phyloP scores from a whole-genome alignment of 768 basidiomycete species.

The Coprinopsis marcescibilis region DNA sequence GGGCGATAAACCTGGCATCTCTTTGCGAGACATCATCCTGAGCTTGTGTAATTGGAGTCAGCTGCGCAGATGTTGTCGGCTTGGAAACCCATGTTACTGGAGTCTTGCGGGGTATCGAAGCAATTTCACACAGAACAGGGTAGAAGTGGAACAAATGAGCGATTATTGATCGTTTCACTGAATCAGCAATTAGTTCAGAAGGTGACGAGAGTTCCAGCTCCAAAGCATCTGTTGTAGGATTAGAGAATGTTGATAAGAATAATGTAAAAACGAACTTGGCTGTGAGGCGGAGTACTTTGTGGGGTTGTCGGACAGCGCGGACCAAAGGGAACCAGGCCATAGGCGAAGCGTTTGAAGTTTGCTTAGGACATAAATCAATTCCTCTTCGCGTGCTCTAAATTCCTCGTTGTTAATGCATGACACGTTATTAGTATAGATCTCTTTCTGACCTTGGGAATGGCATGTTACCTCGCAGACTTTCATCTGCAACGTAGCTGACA shows the following conservation, averaged over 20 bases:
- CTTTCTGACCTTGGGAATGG: slow-evolving; percentile 74
- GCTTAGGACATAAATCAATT: slow-evolving; percentile 76
- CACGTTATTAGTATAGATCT: background rate
- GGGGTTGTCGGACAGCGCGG: slow-evolving; percentile 63
- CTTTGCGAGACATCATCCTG: slow-evolving; percentile 36
- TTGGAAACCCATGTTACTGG: slow-evolving; percentile 60
- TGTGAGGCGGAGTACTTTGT: slow-evolving; percentile 46
- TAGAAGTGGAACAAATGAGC: slow-evolving; percentile 92
- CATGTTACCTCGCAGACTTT: slow-evolving; percentile 74
- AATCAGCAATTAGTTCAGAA: slow-evolving; percentile 56
- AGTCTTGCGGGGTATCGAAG: slow-evolving; percentile 60
- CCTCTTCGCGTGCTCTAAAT: slow-evolving; percentile 77
- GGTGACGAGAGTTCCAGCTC: slow-evolving; percentile 40
- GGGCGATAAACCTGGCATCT: slow-evolving; percentile 62
- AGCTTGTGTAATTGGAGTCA: slow-evolving; percentile 1
- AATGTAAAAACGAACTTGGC: slow-evolving; percentile 43
- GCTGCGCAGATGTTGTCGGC: slow-evolving; percentile 12
- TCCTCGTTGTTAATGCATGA: background rate
- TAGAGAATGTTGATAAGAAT: slow-evolving; percentile 1
- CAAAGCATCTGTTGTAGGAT: slow-evolving; percentile 21
- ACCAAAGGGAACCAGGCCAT: slow-evolving; percentile 74
- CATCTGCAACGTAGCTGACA: slow-evolving; percentile 76
- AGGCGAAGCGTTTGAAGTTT: slow-evolving; percentile 71
- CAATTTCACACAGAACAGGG: slow-evolving; percentile 70
- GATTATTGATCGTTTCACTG: slow-evolving; percentile 65